Conservation (phyloP, 2,329 filamentous ascomycete species). For the Curvularia sp. region DNA sequence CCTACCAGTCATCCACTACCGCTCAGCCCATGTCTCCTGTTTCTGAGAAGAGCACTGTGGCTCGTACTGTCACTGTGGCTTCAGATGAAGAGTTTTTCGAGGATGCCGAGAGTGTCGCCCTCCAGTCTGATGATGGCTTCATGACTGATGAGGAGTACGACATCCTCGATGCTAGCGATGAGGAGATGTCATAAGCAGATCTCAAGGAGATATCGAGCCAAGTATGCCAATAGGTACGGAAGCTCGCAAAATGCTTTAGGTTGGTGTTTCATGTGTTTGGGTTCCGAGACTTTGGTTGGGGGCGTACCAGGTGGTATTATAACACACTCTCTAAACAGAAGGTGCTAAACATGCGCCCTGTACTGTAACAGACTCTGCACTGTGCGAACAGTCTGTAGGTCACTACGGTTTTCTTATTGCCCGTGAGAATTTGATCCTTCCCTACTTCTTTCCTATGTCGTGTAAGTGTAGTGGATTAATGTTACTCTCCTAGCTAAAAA, state of each 20-base stretch:
- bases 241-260: conserved; percentile 8
- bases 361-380: conserved; percentile 10
- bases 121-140: conserved; percentile 72
- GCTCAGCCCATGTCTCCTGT: conserved; percentile 34
- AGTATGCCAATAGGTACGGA: not conserved
- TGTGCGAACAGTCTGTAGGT: conserved; percentile 2
- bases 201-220: not conserved
- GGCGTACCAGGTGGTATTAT: conserved; percentile 9
- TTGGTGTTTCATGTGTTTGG: conserved; percentile 10
- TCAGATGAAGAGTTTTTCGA: conserved; percentile 62
- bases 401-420: conserved; percentile 8
- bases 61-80: conserved; percentile 45
- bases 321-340: conserved; percentile 14
- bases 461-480: conserved; percentile 15
- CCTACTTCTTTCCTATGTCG: conserved; percentile 5
- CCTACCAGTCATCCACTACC: conserved; percentile 66
- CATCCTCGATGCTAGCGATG: conserved; percentile 91
- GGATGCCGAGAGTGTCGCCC: conserved; percentile 65
- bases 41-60: conserved; percentile 39
- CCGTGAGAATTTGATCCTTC: conserved; percentile 16
- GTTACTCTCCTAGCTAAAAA: conserved; percentile 11
- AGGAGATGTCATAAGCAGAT: conserved; percentile 61
- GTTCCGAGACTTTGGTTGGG: conserved; percentile 6
- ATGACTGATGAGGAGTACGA: conserved; percentile 98
- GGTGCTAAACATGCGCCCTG: conserved; percentile 12